Evolutionary conservation across 2,329 filamentous ascomycete species (phyloP).

Genomic region (Stagonosporopsis cucurbitacearum): DNA sequence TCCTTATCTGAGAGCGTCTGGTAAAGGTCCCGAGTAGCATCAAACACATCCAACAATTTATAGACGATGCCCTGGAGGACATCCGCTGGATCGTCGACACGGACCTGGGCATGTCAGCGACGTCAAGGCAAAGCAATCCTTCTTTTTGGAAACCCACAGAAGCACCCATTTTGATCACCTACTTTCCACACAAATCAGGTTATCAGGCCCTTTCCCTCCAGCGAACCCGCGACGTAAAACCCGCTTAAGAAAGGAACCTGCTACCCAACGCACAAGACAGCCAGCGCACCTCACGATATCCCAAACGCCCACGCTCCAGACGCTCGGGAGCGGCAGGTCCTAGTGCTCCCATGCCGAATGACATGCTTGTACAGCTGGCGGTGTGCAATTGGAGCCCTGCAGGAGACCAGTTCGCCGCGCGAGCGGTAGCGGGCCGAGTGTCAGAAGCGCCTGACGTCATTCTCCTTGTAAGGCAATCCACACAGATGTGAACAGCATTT

Average conservation of each 20-base stretch:
- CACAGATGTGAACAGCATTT: conserved; percentile 6
- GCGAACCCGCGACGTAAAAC: conserved; percentile 23
- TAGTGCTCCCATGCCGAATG: conserved; percentile 36
- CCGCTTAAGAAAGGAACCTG: conserved; percentile 24
- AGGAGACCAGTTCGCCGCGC: conserved; percentile 24
- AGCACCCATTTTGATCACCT: conserved; percentile 29
- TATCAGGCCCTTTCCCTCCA: conserved; percentile 14
- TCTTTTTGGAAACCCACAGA: conserved; percentile 30
- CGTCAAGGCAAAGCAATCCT: background rate
- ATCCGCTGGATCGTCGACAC: conserved; percentile 33
- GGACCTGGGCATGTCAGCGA: conserved; percentile 31
- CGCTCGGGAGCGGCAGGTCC: conserved; percentile 11
- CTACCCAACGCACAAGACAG: conserved; percentile 21
- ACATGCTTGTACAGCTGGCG: conserved; percentile 48
- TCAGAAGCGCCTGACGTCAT: conserved; percentile 31
- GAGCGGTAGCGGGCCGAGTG: conserved; percentile 35
- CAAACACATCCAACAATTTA: conserved; percentile 44
- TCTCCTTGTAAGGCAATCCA: conserved; percentile 2
- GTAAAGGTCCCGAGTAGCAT: conserved; percentile 43
- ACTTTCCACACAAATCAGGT: background rate
- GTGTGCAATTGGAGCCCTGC: conserved; percentile 38
- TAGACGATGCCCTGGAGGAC: conserved; percentile 43
- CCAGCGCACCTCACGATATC: conserved; percentile 29
- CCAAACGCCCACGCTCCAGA: conserved; percentile 19
- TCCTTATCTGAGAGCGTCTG: conserved; percentile 42